Evolutionary conservation across 495 filamentous ascomycete genomes (phyloP), one percentile per base, ranked within the genome.

Genomic region (Aspergillus steynii): DNA sequence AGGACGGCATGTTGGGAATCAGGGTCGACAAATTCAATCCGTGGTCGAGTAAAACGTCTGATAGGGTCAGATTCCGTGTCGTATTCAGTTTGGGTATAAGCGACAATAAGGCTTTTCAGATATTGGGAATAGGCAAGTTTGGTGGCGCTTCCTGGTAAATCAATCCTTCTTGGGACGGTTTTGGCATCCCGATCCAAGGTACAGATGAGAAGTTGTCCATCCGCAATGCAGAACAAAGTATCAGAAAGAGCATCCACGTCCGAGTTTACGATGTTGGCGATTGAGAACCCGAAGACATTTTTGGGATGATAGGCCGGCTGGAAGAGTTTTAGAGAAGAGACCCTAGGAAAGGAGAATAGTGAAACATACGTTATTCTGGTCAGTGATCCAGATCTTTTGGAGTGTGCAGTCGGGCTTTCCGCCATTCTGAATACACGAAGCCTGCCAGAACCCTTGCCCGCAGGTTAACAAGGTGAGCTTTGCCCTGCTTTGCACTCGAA

Each of bases 141-240:
- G 58, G 59, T 74, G 9, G 80, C 74, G 46, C 69, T 79, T 4
- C 81, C 80, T 47, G 72, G 74, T 12, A 83, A 34, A 32, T 63
- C 62, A 14, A 82, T 79, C 27, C 71, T 71, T 34, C 79, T 71
- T 27, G 81, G 79, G 25, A 83, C 72, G 48, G 75, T 71, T 50
- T 71, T 74, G 7, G 62, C 61, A 26, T 68, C 62, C 26, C 58
- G 54, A 25, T 75, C 71, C 27, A 83, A 49, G 53, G 68, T 72
- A 46, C 77, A 75, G 26, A 80, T 67, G 15, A 80, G 66, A 59
- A 83, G 67, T 20, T 74, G 65, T 5, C 71, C 64, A 50, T 81
- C 77, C 55, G 76, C 71, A 50, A 80, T 71, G 51, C 73, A 81
- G 47, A 82, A 78, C 12, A 82, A 68, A 32, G 70, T 73, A 27